Percentiles rank a stretch among this genome's conserved stretches.
phyloP scores from a whole-genome alignment of 2,329 filamentous ascomycete species.

The Septoria petroselini region DNA sequence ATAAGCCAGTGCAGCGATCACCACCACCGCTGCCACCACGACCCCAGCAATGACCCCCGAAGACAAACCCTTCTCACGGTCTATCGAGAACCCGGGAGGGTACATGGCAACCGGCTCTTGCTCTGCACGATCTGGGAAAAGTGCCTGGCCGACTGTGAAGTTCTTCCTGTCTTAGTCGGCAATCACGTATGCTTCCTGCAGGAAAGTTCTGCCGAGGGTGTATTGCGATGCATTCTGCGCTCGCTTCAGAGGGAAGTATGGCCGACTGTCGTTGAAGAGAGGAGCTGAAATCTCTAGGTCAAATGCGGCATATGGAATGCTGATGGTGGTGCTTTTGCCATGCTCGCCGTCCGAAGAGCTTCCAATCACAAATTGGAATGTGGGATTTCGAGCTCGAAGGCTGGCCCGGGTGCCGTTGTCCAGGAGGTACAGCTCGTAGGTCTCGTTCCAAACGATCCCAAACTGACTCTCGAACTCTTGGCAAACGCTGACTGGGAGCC shows the following conservation, averaged over 20 bases:
- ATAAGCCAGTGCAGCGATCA: neutral
- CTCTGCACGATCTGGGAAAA: neutral
- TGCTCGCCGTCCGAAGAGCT: neutral
- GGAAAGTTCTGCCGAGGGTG: conserved; percentile 64
- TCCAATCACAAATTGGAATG: conserved; percentile 38
- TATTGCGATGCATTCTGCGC: conserved; percentile 53
- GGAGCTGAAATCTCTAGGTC: conserved; percentile 45
- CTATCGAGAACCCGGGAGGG: neutral
- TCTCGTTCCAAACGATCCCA: conserved; percentile 40
- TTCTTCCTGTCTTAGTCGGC: conserved; percentile 49
- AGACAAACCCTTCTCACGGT: neutral
- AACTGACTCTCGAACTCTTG: conserved; percentile 42
- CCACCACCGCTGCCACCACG: neutral
- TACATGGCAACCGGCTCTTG: neutral
- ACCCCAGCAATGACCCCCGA: neutral
- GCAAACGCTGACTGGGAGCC: conserved; percentile 42
- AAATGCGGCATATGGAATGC: conserved; percentile 49
- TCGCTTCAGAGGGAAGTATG: conserved; percentile 64
- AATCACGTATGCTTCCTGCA: conserved; percentile 61
- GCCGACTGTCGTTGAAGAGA: conserved; percentile 59
- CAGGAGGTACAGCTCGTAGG: conserved; percentile 41
- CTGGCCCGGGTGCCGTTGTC: conserved; percentile 40
- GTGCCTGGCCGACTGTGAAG: conserved; percentile 45
- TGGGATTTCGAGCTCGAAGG: conserved; percentile 37
- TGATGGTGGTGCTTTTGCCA: conserved; percentile 40